phyloP scores from a whole-genome alignment of 1,284 basidiomycete species.

The Albatrellus sp. region DNA sequence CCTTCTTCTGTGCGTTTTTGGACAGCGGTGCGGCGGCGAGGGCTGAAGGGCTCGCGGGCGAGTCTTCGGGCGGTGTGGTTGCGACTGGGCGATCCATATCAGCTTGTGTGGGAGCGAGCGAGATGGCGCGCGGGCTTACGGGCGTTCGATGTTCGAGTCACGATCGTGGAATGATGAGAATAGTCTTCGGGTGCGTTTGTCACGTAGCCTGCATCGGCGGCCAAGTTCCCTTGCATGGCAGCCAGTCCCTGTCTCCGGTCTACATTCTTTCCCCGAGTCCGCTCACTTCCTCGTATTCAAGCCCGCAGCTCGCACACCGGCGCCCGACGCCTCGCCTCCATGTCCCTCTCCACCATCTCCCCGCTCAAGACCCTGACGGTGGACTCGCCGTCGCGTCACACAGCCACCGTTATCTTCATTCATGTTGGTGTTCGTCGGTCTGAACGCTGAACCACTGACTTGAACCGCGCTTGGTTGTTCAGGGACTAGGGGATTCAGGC shows the following conservation, averaged over 20 bases:
- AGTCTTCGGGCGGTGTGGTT: not conserved
- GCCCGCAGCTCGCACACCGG: too few species aligned
- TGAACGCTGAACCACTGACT: not conserved
- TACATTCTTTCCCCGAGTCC: too few species aligned
- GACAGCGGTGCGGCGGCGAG: slow-evolving; percentile 33
- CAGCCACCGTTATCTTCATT: slow-evolving; percentile 80
- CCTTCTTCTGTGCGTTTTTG: slow-evolving; percentile 74
- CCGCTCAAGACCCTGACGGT: slow-evolving; percentile 40
- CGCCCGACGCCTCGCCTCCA: not conserved
- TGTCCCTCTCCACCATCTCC: slow-evolving; percentile 11
- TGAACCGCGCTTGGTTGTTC: slow-evolving; percentile 2
- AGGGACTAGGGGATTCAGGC: slow-evolving; percentile 71
- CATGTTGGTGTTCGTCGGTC: slow-evolving; percentile 44
- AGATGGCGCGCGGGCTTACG: not conserved
- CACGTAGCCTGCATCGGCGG: not conserved
- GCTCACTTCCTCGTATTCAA: slow-evolving; percentile 5
- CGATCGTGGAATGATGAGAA: not conserved
- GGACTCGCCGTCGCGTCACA: slow-evolving; percentile 49
- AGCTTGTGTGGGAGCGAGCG: not conserved
- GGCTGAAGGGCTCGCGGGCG: not conserved
- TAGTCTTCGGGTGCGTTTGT: not conserved
- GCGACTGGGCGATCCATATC: not conserved
- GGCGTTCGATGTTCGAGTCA: not conserved
- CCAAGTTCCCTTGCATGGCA: not conserved
- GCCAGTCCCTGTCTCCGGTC: slow-evolving; percentile 5